These are phyloP conservation scores for Phytophthora hybrid DNA, from an alignment of 352 stramenopile genomes.

Conservation along the genomic window DNA sequence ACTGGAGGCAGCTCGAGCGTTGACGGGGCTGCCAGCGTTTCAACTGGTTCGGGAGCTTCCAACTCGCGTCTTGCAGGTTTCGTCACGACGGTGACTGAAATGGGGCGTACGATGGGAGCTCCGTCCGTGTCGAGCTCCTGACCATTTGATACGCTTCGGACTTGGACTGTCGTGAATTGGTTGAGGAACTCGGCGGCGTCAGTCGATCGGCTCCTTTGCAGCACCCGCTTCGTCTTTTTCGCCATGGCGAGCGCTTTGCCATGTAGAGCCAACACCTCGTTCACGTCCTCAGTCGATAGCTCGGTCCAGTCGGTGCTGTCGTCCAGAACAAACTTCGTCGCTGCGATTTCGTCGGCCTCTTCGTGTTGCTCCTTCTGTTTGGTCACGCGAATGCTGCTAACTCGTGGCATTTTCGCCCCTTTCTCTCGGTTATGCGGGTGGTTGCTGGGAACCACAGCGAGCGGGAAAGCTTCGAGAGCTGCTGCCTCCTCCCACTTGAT, in stretches of 20 bases:
- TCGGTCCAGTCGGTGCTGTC: not conserved
- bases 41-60: not conserved
- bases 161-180: not conserved
- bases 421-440: slow-evolving; percentile 1
- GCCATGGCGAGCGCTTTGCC: slow-evolving; percentile 24
- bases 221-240: slow-evolving; percentile 7
- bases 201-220: slow-evolving; percentile 8
- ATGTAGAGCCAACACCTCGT: slow-evolving; percentile 18
- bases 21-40: not conserved
- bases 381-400: not conserved
- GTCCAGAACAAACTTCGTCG: not conserved
- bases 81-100: slow-evolving; percentile 28
- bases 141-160: not conserved
- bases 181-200: not conserved
- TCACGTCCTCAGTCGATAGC: not conserved
- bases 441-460: slow-evolving; percentile 18
- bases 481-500: slow-evolving; percentile 33
- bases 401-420: not conserved
- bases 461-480: slow-evolving; percentile 31
- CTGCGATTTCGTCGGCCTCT: not conserved
- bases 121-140: not conserved
- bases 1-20: not conserved
- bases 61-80: slow-evolving; percentile 20
- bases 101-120: slow-evolving; percentile 8
- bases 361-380: not conserved